A percentile compares a stretch with the other conserved stretches of the same genome.
Evolutionary conservation across 768 basidiomycete genomes (phyloP).

Genomic region (Hysterangium stoloniferum): DNA sequence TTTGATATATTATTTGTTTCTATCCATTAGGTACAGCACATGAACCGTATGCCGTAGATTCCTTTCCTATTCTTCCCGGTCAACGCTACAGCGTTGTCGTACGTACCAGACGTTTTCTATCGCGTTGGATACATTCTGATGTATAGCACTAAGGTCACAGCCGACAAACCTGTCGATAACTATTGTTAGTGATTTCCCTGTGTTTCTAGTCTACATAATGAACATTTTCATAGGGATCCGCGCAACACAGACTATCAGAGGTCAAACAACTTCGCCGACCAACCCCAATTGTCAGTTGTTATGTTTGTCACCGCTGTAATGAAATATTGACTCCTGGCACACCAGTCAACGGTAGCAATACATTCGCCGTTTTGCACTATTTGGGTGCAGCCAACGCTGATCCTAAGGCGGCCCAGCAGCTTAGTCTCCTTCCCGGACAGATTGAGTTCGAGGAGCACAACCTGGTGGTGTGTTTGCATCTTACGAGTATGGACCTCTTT

Average conservation of each 20-base stretch:
- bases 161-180: conserved; percentile 16
- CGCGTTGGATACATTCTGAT: not conserved
- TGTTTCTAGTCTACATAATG: not conserved
- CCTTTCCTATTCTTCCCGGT: conserved; percentile 25
- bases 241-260: conserved; percentile 3
- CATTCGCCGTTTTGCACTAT: conserved; percentile 45
- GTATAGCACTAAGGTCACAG: conserved; percentile 9
- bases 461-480: conserved; percentile 19
- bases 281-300: not conserved
- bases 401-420: conserved; percentile 29
- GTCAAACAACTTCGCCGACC: not conserved
- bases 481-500: not conserved
- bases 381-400: conserved; percentile 29
- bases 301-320: not conserved
- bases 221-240: conserved; percentile 8
- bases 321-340: not conserved
- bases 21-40: conserved; percentile 20
- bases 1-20: conserved; percentile 35
- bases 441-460: conserved; percentile 26
- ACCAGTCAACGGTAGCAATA: conserved; percentile 24
- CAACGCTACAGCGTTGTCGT: conserved; percentile 26
- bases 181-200: conserved; percentile 18
- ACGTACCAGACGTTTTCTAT: not conserved
- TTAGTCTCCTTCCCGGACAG: conserved; percentile 3
- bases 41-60: conserved; percentile 19